Percentiles rank a stretch among this genome's conserved stretches.
These are phyloP conservation scores for Aspergillus terreus DNA, from an alignment of 2,329 filamentous ascomycete genomes.

Conservation along the genomic window DNA sequence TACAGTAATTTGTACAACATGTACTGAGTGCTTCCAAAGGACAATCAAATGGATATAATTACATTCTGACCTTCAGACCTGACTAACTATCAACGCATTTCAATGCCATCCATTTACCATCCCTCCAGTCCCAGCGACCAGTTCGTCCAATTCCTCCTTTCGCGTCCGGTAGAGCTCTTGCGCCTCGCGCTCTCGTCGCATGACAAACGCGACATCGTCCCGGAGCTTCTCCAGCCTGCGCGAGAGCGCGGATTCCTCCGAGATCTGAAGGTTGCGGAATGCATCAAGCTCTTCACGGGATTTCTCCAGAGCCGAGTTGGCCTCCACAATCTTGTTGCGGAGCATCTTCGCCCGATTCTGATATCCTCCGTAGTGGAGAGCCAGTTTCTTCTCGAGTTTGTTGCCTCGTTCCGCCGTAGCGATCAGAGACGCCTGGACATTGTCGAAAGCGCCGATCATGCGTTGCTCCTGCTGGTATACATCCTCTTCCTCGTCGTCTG, in stretches of 20 bases:
- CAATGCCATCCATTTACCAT: slow-evolving; percentile 39
- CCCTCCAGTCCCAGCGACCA: slow-evolving; percentile 40
- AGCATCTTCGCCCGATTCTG: slow-evolving; percentile 79
- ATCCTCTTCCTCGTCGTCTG: slow-evolving; percentile 71
- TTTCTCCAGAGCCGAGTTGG: slow-evolving; percentile 69
- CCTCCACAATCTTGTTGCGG: slow-evolving; percentile 72
- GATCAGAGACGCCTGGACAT: slow-evolving; percentile 69
- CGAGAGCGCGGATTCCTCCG: slow-evolving; percentile 72
- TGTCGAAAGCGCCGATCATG: slow-evolving; percentile 70
- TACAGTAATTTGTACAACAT: not conserved
- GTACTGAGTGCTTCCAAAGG: not conserved
- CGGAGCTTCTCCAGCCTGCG: slow-evolving; percentile 70
- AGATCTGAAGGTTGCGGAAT: slow-evolving; percentile 71
- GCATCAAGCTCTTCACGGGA: slow-evolving; percentile 68
- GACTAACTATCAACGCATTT: slow-evolving; percentile 7
- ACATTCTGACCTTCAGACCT: slow-evolving; percentile 11
- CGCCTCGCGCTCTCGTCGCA: slow-evolving; percentile 78
- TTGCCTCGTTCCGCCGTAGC: slow-evolving; percentile 73
- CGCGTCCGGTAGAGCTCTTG: slow-evolving; percentile 77
- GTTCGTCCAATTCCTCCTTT: slow-evolving; percentile 70
- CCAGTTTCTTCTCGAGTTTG: slow-evolving; percentile 91
- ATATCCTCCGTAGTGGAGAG: slow-evolving; percentile 83
- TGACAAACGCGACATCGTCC: slow-evolving; percentile 79
- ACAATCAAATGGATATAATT: slow-evolving; percentile 7
- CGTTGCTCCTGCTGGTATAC: slow-evolving; percentile 52